Conservation (phyloP, 768 basidiomycete species). For the Glaciozyma antarctica region DNA sequence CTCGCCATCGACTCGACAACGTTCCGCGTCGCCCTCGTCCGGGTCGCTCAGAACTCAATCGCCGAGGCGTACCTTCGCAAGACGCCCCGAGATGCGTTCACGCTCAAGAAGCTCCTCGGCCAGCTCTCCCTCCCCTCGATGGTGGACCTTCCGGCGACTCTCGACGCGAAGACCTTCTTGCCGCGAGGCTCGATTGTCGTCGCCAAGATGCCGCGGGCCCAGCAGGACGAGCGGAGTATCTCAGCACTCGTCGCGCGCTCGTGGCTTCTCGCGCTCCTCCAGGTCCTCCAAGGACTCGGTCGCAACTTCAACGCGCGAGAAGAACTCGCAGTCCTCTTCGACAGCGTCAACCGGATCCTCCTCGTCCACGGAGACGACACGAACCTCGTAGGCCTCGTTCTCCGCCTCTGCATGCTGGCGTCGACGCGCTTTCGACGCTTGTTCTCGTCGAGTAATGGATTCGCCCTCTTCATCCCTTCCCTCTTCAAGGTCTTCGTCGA, state of each 20-base stretch:
- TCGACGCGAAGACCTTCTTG: neutral
- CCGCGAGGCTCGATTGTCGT: neutral
- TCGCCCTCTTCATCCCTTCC: slow-evolving; percentile 63
- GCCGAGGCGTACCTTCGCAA: neutral
- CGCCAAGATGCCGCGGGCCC: neutral
- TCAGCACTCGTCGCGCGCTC: slow-evolving; percentile 50
- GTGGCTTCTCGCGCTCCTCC: slow-evolving; percentile 57
- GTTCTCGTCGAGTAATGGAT: slow-evolving; percentile 62
- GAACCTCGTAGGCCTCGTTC: slow-evolving; percentile 62
- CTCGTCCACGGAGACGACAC: slow-evolving; percentile 61
- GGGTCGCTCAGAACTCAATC: slow-evolving; percentile 54
- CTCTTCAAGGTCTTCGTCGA: slow-evolving; percentile 63
- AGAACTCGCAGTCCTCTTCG: slow-evolving; percentile 57
- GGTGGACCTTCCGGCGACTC: neutral
- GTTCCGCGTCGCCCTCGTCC: slow-evolving; percentile 46
- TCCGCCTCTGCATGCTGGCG: slow-evolving; percentile 62
- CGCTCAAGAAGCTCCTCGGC: neutral
- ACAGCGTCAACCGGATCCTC: slow-evolving; percentile 62
- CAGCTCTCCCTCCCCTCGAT: neutral
- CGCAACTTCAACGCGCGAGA: slow-evolving; percentile 59
- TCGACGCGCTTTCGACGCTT: slow-evolving; percentile 67
- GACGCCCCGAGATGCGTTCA: neutral
- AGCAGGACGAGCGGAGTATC: neutral
- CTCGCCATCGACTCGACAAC: neutral
- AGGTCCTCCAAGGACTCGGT: slow-evolving; percentile 63